Evolutionary conservation across 2,329 filamentous ascomycete genomes (phyloP), one percentile per base, ranked within the genome.

Genomic region (Colletotrichum musicola): DNA sequence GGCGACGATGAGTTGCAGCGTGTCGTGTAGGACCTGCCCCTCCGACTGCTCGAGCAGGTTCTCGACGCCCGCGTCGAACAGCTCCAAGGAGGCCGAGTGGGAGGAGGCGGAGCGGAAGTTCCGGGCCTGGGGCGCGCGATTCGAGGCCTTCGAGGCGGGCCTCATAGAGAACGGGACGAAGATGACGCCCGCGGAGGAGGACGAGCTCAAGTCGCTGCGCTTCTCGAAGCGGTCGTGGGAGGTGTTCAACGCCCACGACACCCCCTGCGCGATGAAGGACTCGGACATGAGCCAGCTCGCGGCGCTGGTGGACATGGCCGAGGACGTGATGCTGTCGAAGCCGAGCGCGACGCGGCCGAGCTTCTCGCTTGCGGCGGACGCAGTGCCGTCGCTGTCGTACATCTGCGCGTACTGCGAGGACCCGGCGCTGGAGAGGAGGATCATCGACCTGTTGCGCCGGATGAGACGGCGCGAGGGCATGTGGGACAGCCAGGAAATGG

Each of bases 401-500:
- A 40, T 72, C 5, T 72, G 69, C 40, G 69, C 62, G 14, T 71
- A 62, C 12, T 72, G 71, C 49, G 44, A 62, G 6, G 63, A 72
- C 25, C 44, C 46, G 9, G 54, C 53, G 6, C 47, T 71, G 6
- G 66, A 65, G 14, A 50, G 51, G 35, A 25, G 71, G 14, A 65
- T 70, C 49, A 65, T 72, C 12, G 40, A 58, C 6, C 12, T 70
- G 7, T 54, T 72, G 4, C 59, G 71, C 9, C 49, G 40, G 14
- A 64, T 67, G 56, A 64, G 40, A 51, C 47, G 71, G 42, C 62
- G 71, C 12, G 71, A 72, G 67, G 69, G 69, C 40, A 44, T 63
- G 46, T 72, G 69, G 62, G 71, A 71, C 10, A 72, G 66, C 49
- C 27, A 27, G 16, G 62, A 71, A n/a, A 47, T 72, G 51, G 71